Base-by-base conservation (phyloP, 352 stramenopile species). In the Globisporangium camurandrum region DNA sequence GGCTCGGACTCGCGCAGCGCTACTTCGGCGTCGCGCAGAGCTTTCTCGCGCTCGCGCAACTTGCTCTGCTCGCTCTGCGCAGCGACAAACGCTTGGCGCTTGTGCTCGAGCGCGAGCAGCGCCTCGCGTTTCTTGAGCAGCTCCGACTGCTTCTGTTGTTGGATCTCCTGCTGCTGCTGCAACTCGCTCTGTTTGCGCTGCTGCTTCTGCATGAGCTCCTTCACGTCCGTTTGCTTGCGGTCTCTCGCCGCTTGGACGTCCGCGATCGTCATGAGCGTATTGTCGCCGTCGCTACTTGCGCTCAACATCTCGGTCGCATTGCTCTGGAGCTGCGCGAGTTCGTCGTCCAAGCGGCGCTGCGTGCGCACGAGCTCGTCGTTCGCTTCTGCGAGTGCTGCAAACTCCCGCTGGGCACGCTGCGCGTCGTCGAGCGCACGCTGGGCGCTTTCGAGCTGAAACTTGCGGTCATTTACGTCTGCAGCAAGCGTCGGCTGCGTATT, bases 131-230 rank as follows among this genome's bases (percentile, higher is more conserved):
- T 68, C n/a, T 66, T 78, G 49, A 78, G 52, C 22, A 86, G n/a
- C 41, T 91, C 77, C 31, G 71, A 77, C 40, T 86, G 71, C 38
- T 85, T 45, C 28, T 84, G 72, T 33, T 85, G 62, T 10, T 73
- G 65, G 37, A 66, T 62, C 3, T 75, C 67, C 11, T 86, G 68
- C 20, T 69, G 60, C 22, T 55, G 43, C 23, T 86, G 63, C 9
- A 78, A 24, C 4, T 85, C 64, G 26, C 48, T 51, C 52, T 89
- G 74, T 46, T 86, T 86, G 8, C 47, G 49, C n/a, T 85, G 63
- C 10, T 83, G 33, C 36, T 86, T 59, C 17, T 54, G 61, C 45
- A 72, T 74, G 12, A 82, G 46, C 9, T 88, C 66, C 39, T 78
- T 52, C 1, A 82, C 44, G 33, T 81, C 53, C 6, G 62, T 26